Evolutionary conservation across 352 stramenopile genomes (phyloP).

Genomic region (Phytopythium sindhum): DNA sequence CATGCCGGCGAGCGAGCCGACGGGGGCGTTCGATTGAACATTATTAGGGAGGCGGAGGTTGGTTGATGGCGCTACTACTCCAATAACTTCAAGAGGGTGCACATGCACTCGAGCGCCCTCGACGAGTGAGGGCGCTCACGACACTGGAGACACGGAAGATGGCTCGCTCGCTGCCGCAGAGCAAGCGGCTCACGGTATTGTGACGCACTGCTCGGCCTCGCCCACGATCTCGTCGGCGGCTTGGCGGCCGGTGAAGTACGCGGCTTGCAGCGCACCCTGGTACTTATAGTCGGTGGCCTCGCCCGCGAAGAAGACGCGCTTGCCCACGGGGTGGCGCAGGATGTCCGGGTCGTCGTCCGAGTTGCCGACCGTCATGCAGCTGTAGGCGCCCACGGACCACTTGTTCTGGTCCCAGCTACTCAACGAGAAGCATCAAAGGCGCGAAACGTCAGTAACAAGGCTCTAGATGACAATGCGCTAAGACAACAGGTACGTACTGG

Average conservation of each 20-base stretch:
- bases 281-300: conserved; percentile 71
- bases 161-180: not conserved
- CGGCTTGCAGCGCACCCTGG: conserved; percentile 59
- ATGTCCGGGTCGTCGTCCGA: conserved; percentile 52
- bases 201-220: conserved; percentile 6
- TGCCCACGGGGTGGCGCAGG: conserved; percentile 32
- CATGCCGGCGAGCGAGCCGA: not conserved
- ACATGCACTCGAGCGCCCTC: not conserved
- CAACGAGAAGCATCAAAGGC: not conserved
- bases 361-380: conserved; percentile 58
- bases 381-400: conserved; percentile 58
- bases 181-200: not conserved
- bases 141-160: not conserved
- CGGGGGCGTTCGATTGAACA: conserved; percentile 2
- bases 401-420: conserved; percentile 58
- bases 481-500: conserved; percentile 14
- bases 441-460: not conserved
- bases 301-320: conserved; percentile 56
- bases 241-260: conserved; percentile 54
- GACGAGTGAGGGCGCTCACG: not conserved
- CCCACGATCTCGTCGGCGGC: conserved; percentile 20
- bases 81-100: conserved; percentile 8
- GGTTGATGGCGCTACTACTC: conserved; percentile 1
- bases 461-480: conserved; percentile 4
- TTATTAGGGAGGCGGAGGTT: conserved; percentile 4